Evolutionary conservation across 2,329 filamentous ascomycete genomes (phyloP), one percentile per base, ranked within the genome.

Genomic region (Pestalotiopsis sp.): DNA sequence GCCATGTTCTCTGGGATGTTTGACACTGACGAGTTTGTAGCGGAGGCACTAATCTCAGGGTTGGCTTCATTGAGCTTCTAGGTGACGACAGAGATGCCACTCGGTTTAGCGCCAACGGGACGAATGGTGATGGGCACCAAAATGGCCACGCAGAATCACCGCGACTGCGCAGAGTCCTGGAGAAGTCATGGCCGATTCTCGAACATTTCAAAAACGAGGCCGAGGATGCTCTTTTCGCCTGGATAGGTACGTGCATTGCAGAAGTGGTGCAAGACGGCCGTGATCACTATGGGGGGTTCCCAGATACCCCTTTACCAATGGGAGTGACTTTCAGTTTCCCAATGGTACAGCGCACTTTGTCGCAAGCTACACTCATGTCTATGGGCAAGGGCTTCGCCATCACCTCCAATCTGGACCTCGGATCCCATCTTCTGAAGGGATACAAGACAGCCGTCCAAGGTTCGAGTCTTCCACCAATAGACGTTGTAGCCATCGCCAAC

Each of bases 181-280:
- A 94, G 77, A 90, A 86, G 72, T 88, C 88, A 67, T 94, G 92
- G 92, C 88, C 91, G 7, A 95, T 95, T 73, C 87, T 87, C 62
- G 89, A 94, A 57, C 88, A 91, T 67, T 80, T 94, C 71, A 94
- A 94, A 76, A 89, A 87, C 78, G 89, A 94, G 73, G 91, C 94
- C 71, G 89, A 91, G 1, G 90, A 94, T 68, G 89, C 90, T 68
- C 82, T 95, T 2, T 96, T 96, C 78, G 81, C 86, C n/a, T 96
- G 93, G 93, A 93, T 96, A 72, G 93, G 93, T 31, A 84, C 87
- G 73, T 92, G 91, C 75, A 93, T 96, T 73, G 91, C 91, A 14
- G 85, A 91, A 70, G 92, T 95, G 3, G 90, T 95, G 17, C 82
- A 81, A 39, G 86, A 90, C 70, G 89, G 87, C 7, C 84, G 85